Evolutionary conservation across 805 yeast genomes (phyloP), one percentile per base, ranked within the genome.

Genomic region (Sungouiozyma intestinalis): DNA sequence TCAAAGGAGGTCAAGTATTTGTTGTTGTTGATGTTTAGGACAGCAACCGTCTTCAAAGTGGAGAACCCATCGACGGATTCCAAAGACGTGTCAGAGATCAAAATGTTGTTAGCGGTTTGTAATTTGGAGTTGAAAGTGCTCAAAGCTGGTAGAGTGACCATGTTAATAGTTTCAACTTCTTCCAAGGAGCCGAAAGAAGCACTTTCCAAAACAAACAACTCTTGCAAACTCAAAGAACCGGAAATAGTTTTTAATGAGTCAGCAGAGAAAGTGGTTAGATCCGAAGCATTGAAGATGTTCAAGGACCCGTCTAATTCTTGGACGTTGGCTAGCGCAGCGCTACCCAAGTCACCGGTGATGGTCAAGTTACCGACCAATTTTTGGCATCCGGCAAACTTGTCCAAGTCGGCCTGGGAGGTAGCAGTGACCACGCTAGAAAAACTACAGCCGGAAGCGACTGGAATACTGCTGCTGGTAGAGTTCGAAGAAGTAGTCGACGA

Each of bases 1-100:
- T 81, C 74, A 54, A 83, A 75, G 46, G 85, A 65, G 53, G 72
- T 76, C 65, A 92, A 76, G 63, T 80, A 75, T 52, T 65, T 69
- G 79, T 92, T 92, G 82, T 92, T 92, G 87, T 87, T 88, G 58
- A 92, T 76, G 72, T 90, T 72, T 69, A 81, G 80, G 40, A 73
- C 75, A 47, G 67, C 69, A 41, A 71, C 71, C 46, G 61, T 50
- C 38, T 63, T 54, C 50, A 73, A 67, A 51, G 64, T 63, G 29
- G 63, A 47, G 58, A 82, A 71, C 65, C 92, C 92, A 43, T 73
- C 75, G 58, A 84, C 74, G 40, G 80, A 67, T 57, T 72, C 72
- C 61, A 84, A 72, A 53, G 77, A 71, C 50, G 92, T 83, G 68
- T 84, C 88, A 40, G 90, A 75, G 56, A 84, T 74, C 62, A 69